phyloP scores from a whole-genome alignment of 345 rosid species.

The Linum usitatissimum region DNA sequence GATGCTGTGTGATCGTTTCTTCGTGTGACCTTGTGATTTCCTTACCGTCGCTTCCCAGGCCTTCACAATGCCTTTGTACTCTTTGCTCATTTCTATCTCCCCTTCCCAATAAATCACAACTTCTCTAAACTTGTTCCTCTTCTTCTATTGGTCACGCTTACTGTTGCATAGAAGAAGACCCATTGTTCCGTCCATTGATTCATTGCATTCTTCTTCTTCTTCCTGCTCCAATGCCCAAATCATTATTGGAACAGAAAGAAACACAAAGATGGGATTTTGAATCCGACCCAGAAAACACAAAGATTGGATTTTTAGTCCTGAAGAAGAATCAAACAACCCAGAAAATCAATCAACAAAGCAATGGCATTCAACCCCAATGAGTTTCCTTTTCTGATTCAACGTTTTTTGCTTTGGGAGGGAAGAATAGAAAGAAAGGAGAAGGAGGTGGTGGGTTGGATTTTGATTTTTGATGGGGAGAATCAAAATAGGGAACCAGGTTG shows the following conservation, averaged over 20 bases:
- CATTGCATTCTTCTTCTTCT: neutral
- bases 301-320: too few relatives aligned
- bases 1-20: conserved; percentile 26
- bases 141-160: neutral
- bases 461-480: neutral
- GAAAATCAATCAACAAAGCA: too few relatives aligned
- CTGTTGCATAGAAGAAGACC: neutral
- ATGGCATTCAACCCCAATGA: too few relatives aligned
- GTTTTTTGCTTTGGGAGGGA: too few relatives aligned
- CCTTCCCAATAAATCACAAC: neutral
- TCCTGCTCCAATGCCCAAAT: neutral
- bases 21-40: conserved; percentile 31
- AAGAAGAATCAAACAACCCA: too few relatives aligned
- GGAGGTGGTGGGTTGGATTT: conserved; percentile 3
- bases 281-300: too few relatives aligned
- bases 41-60: conserved; percentile 28
- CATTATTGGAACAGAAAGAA: neutral
- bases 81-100: conserved; percentile 30
- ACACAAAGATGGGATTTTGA: too few relatives aligned
- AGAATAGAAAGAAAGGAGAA: neutral
- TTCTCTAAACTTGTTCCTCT: neutral
- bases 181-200: conserved; percentile 4
- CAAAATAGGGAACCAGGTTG: neutral
- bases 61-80: conserved; percentile 25
- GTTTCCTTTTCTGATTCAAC: too few relatives aligned